These are phyloP conservation scores for Hyaloscypha finlandica DNA, from an alignment of 495 filamentous ascomycete species.

Conservation along the genomic window DNA sequence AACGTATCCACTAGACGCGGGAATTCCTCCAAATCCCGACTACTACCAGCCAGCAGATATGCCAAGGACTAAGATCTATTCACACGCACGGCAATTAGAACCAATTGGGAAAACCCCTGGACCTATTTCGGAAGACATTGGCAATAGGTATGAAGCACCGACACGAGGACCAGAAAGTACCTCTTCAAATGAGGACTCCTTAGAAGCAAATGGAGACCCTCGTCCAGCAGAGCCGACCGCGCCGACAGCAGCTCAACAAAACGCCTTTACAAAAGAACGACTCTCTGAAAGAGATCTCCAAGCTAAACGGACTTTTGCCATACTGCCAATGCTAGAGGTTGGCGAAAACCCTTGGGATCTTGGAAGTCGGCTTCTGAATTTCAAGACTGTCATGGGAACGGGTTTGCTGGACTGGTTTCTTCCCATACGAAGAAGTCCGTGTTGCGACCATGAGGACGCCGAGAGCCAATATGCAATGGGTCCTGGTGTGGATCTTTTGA, in stretches of 20 bases:
- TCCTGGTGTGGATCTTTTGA: constrained; percentile 40
- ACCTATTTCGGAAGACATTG: background rate
- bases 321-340: constrained; percentile 63
- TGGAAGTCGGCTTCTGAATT: constrained; percentile 61
- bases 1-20: constrained; percentile 27
- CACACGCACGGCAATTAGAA: background rate
- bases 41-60: background rate
- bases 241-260: background rate
- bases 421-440: constrained; percentile 68
- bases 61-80: background rate
- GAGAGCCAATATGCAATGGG: constrained; percentile 53
- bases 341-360: constrained; percentile 84
- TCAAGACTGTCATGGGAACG: constrained; percentile 73
- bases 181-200: background rate
- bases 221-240: background rate
- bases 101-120: background rate
- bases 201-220: background rate
- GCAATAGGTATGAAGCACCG: background rate
- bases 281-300: constrained; percentile 39
- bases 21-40: background rate
- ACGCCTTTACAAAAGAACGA: background rate
- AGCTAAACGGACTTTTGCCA: constrained; percentile 68
- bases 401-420: constrained; percentile 72
- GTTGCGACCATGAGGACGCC: constrained; percentile 46
- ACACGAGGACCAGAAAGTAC: background rate